phyloP scores from a whole-genome alignment of 2,329 filamentous ascomycete species.

The Coniochaeta sp. region DNA sequence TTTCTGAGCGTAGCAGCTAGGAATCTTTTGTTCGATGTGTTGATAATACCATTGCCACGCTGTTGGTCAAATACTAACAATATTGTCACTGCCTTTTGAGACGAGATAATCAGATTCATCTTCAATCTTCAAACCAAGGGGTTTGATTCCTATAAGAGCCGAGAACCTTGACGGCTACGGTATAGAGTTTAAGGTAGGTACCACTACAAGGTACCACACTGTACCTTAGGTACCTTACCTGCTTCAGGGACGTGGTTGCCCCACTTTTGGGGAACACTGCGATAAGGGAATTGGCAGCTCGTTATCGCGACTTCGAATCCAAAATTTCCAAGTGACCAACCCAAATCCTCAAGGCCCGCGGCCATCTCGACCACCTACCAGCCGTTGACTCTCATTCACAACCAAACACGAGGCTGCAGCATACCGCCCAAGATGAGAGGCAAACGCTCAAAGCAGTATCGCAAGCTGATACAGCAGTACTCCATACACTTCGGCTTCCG shows the following conservation, averaged over 20 bases:
- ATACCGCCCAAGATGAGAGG: constrained; percentile 32
- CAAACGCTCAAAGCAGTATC: constrained; percentile 41
- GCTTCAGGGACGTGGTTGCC: not conserved
- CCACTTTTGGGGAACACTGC: not conserved
- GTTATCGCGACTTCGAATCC: not conserved
- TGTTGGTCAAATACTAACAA: not conserved
- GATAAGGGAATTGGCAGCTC: constrained; percentile 5
- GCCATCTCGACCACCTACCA: not conserved
- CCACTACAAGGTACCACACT: too few species aligned
- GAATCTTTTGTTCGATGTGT: not conserved
- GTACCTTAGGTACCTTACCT: not conserved
- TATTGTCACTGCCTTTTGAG: not conserved
- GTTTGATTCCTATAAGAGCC: too few species aligned
- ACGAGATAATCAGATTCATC: not conserved
- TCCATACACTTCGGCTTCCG: constrained; percentile 82
- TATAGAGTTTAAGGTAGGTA: too few species aligned
- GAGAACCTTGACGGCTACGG: not conserved
- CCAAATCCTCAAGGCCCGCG: not conserved
- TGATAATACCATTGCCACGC: too few species aligned
- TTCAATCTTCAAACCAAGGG: too few species aligned
- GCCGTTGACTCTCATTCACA: not conserved
- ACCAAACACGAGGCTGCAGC: not conserved
- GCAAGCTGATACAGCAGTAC: constrained; percentile 91
- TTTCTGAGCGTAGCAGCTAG: not conserved
- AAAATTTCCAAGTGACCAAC: constrained; percentile 1